Evolutionary conservation across 176 grass and related monocot genomes (phyloP), one percentile per base, ranked within the genome.

Genomic region (Canna indica): DNA sequence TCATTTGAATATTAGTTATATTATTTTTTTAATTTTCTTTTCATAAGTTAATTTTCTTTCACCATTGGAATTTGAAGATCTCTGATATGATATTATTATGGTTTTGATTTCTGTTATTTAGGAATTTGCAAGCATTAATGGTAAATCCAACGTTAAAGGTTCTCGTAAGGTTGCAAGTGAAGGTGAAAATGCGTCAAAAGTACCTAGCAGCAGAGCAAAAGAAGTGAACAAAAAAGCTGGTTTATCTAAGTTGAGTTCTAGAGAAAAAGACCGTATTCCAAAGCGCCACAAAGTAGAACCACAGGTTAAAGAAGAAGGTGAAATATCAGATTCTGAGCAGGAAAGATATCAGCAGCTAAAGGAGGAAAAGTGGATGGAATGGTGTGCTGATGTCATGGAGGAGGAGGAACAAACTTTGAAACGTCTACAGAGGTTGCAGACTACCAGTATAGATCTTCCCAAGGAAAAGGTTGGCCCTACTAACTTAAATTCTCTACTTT

Each of bases 321-420:
- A 99, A 85, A 99, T 99, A 81, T 99, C 94, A 57, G 94, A 99
- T 70, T 88, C 86, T 32, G 94, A 97, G 75, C 89, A 92, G 63
- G 85, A 74, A 39, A 91, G 77, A 71, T 87, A 90, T 75, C 86
- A 84, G 64, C 75, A 87, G 38, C 78, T 93, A 60, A 97, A 97
- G 73, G 94, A 97, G 69, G 94, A 92, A 66, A 97, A 97, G 78
- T 97, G 94, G 94, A 82, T 84, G 83, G 94, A 92, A 85, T 97
- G 94, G 94, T 97, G 94, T 82, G 77, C 84, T 74, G 94, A 92
- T 77, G 94, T 92, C 61, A 90, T 97, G 82, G 84, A 80, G 52
- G 94, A 90, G 0, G 89, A 97, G 59, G 86, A 90, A 75, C 89
- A 97, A 27, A 97, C 90, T 56, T 78, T 97, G 62, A 97, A 92